Percentiles rank a stretch among this genome's conserved stretches.
Evolutionary conservation across 2,329 filamentous ascomycete genomes (phyloP).

Genomic region (Aspergillus thermomutatus): DNA sequence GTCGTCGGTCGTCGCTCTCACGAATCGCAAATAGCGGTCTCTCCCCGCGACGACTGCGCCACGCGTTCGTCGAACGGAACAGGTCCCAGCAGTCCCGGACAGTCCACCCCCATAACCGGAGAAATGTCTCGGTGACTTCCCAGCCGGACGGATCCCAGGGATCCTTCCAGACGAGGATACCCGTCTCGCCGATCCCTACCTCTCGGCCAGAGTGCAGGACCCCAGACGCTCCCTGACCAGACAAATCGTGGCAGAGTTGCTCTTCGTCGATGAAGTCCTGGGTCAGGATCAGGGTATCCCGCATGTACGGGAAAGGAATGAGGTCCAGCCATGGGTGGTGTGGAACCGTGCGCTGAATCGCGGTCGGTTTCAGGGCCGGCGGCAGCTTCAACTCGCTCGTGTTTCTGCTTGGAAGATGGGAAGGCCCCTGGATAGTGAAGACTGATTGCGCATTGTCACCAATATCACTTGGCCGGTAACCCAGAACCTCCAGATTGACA

Average conservation of each 20-base stretch:
- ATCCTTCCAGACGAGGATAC: slow-evolving; percentile 34
- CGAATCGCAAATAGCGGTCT: neutral
- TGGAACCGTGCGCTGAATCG: slow-evolving; percentile 14
- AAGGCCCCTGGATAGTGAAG: neutral
- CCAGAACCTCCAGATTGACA: slow-evolving; percentile 10
- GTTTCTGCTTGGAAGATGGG: too few species aligned
- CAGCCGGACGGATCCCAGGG: slow-evolving; percentile 40
- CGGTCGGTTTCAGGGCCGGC: slow-evolving; percentile 17
- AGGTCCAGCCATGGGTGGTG: slow-evolving; percentile 27
- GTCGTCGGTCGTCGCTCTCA: too few species aligned
- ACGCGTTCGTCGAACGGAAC: slow-evolving; percentile 39
- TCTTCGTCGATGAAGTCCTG: slow-evolving; percentile 12
- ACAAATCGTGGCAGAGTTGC: slow-evolving; percentile 14
- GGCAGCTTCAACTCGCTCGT: slow-evolving; percentile 2
- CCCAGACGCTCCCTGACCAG: too few species aligned
- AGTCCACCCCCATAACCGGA: slow-evolving; percentile 38
- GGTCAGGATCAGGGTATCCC: slow-evolving; percentile 19
- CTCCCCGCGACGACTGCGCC: slow-evolving; percentile 25
- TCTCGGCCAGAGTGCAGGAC: too few species aligned
- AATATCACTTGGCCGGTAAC: slow-evolving; percentile 3
- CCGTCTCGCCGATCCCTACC: too few species aligned
- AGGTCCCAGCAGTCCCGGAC: slow-evolving; percentile 40
- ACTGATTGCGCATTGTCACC: slow-evolving; percentile 1
- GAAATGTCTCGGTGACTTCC: slow-evolving; percentile 43
- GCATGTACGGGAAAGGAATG: slow-evolving; percentile 17